Evolutionary conservation across 2,329 filamentous ascomycete genomes (phyloP), one percentile per base, ranked within the genome.

Genomic region (Claviceps citrina): DNA sequence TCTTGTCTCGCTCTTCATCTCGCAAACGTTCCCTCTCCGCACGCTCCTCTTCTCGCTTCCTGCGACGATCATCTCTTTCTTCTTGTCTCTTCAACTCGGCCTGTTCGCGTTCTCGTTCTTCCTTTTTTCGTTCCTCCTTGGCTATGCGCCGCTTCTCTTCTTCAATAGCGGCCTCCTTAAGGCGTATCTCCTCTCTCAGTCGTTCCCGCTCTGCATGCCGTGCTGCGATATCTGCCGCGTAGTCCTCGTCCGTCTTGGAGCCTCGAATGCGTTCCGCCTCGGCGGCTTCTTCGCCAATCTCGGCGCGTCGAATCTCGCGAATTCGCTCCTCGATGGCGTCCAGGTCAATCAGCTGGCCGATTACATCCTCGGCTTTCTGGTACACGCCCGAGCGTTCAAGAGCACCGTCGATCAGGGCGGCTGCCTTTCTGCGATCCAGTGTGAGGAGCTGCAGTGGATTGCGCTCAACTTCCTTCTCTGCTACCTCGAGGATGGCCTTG

Each of bases 321-420:
- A 89, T 76, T 37, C 75, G 74, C 20, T 68, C 64, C 52, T 85
- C 78, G 43, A 85, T 84, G 20, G 76, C 71, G 8, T 65, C 64
- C 35, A 78, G 68, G 51, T 83, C 75, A 43, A 89, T 81, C 43
- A 85, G 65, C 22, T 70, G 64, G 44, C 77, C 72, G 36, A 87
- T 76, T 37, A 78, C 72, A 7, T 70, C 67, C 49, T 83, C 75
- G 0, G 80, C 81, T 49, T 74, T 73, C 44, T 79, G 74, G 51
- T 89, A 91, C 22, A 86, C 75, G 20, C 81, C 79, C 16, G 76
- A 79, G 44, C 84, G 75, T 51, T 87, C 82, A 15, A 84, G 72
- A 1, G 81, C 81, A 42, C 84, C 83, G 55, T 87, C 81, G 31
- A 87, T 78, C 4, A 93, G 69, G 0, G 81, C 75, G 2, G 78